Conservation (phyloP, 1,284 basidiomycete genomes). For the Trametes polyzona region DNA sequence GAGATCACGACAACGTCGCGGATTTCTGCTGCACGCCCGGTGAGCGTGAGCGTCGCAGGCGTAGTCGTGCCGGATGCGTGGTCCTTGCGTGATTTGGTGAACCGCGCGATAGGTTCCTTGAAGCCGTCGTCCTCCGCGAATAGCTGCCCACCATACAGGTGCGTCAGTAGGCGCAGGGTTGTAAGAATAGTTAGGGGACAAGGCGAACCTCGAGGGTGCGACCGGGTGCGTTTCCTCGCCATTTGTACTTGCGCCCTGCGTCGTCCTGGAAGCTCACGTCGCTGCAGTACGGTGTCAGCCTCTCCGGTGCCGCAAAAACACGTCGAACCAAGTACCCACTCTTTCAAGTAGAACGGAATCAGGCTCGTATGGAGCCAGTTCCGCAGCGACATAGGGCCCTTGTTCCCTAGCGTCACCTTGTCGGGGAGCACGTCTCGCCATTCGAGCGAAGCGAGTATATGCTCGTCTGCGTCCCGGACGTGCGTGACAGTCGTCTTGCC, state of each 20-base stretch:
- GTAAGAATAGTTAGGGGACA: background rate
- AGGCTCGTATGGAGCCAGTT: constrained; percentile 49
- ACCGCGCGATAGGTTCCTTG: constrained; percentile 41
- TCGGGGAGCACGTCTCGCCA: constrained; percentile 31
- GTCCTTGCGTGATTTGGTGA: constrained; percentile 37
- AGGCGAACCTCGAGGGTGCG: constrained; percentile 39
- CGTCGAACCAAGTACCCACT: constrained; percentile 35
- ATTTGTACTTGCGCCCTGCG: constrained; percentile 42
- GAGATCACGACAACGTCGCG: constrained; percentile 43
- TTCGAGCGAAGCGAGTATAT: constrained; percentile 30
- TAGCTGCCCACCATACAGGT: constrained; percentile 34
- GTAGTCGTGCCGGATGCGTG: constrained; percentile 22
- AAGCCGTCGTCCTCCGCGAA: constrained; percentile 37
- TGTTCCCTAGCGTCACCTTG: constrained; percentile 24
- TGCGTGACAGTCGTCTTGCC: constrained; percentile 37
- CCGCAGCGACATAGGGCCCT: constrained; percentile 29
- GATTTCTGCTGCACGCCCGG: constrained; percentile 39
- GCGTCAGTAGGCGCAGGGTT: background rate
- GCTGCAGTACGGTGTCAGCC: constrained; percentile 27
- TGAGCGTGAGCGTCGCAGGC: constrained; percentile 39
- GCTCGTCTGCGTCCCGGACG: constrained; percentile 34
- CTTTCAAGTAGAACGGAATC: constrained; percentile 43
- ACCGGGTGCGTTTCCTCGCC: constrained; percentile 45
- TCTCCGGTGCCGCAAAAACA: background rate
- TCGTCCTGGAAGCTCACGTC: constrained; percentile 43